Conservation (phyloP, 257 asterid species). For the Fraxinus americana region DNA sequence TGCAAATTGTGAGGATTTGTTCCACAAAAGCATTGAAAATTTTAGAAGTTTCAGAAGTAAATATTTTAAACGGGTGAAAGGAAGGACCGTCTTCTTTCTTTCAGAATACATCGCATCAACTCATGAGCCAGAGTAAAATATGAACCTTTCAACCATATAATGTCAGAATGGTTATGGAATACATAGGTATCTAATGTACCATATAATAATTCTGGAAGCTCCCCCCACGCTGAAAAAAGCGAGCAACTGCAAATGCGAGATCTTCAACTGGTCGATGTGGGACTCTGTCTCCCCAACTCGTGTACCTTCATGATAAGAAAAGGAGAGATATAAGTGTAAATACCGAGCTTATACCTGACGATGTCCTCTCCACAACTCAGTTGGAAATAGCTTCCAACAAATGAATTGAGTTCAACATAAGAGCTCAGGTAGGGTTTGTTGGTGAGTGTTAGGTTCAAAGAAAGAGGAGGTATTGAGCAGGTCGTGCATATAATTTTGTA, state of each 20-base stretch:
- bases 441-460: neutral
- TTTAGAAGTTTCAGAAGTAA: slow-evolving; percentile 2
- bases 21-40: slow-evolving; percentile 3
- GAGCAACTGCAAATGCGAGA: slow-evolving; percentile 96
- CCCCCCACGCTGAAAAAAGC: slow-evolving; percentile 96
- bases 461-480: neutral
- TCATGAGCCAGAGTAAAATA: slow-evolving; percentile 9
- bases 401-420: slow-evolving; percentile 8
- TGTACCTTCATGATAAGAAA: slow-evolving; percentile 57
- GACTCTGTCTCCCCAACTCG: slow-evolving; percentile 84
- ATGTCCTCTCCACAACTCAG: slow-evolving; percentile 7
- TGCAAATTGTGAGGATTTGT: neutral
- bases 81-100: neutral
- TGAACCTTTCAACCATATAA: neutral
- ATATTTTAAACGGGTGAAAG: neutral
- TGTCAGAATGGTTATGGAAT: neutral
- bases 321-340: slow-evolving; percentile 15
- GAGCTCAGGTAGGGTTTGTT: neutral
- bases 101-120: neutral
- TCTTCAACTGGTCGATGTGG: slow-evolving; percentile 91
- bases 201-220: slow-evolving; percentile 91
- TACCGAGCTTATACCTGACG: slow-evolving; percentile 20
- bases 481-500: no score
- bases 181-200: slow-evolving; percentile 47
- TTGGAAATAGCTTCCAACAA: slow-evolving; percentile 5